These are phyloP conservation scores for Xylaria telfairii DNA, from an alignment of 495 filamentous ascomycete genomes.

Conservation along the genomic window DNA sequence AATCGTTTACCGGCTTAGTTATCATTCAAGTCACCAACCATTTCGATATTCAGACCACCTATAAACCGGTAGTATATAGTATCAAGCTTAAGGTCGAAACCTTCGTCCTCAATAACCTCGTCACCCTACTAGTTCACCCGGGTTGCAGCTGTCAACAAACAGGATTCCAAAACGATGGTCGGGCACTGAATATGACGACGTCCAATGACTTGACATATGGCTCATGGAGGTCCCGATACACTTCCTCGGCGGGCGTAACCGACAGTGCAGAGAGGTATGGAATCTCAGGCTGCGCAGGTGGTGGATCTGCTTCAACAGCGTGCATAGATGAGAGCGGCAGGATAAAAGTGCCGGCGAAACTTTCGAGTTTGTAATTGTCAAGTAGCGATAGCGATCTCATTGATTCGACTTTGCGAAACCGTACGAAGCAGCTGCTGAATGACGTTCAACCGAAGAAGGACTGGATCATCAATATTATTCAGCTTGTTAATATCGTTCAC, in stretches of 20 bases:
- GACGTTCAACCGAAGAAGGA: too few species aligned
- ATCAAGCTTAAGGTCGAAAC: slow-evolving; percentile 71
- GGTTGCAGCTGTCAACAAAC: neutral
- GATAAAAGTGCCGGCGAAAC: neutral
- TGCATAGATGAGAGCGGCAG: neutral
- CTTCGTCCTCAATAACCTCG: slow-evolving; percentile 59
- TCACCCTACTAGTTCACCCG: neutral
- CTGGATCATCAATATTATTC: too few species aligned
- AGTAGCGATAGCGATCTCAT: too few species aligned
- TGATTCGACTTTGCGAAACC: too few species aligned
- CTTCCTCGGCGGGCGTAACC: neutral
- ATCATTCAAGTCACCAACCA: slow-evolving; percentile 56
- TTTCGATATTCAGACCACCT: slow-evolving; percentile 61
- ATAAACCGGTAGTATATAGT: slow-evolving; percentile 66
- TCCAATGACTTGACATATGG: neutral
- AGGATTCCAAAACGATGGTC: neutral
- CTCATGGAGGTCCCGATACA: neutral
- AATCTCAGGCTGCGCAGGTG: neutral
- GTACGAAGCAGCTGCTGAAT: too few species aligned
- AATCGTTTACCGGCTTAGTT: slow-evolving; percentile 31
- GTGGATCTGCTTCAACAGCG: neutral
- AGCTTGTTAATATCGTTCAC: too few species aligned
- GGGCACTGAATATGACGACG: neutral
- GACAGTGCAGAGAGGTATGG: neutral
- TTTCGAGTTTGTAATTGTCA: neutral